Evolutionary conservation across 495 filamentous ascomycete genomes (phyloP).

Genomic region (Penicillium fimorum): DNA sequence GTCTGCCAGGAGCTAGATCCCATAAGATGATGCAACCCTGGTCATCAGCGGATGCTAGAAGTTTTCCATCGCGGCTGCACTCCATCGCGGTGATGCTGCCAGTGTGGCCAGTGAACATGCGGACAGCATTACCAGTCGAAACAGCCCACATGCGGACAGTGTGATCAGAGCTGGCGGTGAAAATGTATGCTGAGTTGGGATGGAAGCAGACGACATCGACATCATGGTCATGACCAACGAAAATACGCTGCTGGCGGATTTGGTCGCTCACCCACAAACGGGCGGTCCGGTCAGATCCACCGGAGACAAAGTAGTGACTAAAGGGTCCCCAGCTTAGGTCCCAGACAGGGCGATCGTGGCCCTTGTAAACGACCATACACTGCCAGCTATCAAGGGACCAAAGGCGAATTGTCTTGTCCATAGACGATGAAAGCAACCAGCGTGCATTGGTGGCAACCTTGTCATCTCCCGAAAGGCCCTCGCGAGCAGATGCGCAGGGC

Average conservation of each 20-base stretch:
- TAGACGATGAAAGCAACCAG: slow-evolving; percentile 81
- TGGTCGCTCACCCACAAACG: slow-evolving; percentile 89
- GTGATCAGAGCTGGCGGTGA: slow-evolving; percentile 86
- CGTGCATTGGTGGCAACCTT: slow-evolving; percentile 60
- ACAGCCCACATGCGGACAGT: slow-evolving; percentile 97
- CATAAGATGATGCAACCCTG: slow-evolving; percentile 86
- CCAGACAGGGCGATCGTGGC: slow-evolving; percentile 84
- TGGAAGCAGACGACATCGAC: slow-evolving; percentile 87
- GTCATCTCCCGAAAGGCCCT: slow-evolving; percentile 44
- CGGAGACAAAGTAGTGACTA: slow-evolving; percentile 92
- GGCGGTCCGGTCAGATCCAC: slow-evolving; percentile 82
- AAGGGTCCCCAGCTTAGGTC: slow-evolving; percentile 88
- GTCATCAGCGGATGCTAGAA: slow-evolving; percentile 82
- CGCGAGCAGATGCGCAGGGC: slow-evolving; percentile 60
- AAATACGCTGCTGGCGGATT: slow-evolving; percentile 81
- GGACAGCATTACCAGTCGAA: slow-evolving; percentile 76
- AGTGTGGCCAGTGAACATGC: slow-evolving; percentile 88
- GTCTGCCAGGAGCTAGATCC: slow-evolving; percentile 79
- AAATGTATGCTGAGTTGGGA: slow-evolving; percentile 87
- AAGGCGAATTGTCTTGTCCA: slow-evolving; percentile 80
- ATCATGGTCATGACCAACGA: slow-evolving; percentile 86
- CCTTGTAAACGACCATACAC: slow-evolving; percentile 88
- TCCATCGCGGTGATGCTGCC: slow-evolving; percentile 79
- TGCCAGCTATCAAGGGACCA: slow-evolving; percentile 92
- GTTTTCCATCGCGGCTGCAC: slow-evolving; percentile 82